A percentile compares a stretch with the other conserved stretches of the same genome.
phyloP scores from a whole-genome alignment of 306 rosid genomes.

The Fragaria ananassa region DNA sequence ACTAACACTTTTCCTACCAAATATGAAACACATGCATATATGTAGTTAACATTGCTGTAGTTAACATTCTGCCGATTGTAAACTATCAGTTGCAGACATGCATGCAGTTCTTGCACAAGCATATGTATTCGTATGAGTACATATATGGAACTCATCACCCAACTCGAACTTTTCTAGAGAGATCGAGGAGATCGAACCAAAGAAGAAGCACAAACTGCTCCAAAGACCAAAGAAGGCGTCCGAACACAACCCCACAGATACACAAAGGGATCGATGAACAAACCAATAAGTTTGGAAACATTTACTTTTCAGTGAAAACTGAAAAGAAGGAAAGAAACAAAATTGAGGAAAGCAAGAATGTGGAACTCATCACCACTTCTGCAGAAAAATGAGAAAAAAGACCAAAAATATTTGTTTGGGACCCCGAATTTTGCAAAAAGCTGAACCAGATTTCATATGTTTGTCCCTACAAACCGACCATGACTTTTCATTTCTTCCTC shows the following conservation, averaged over 20 bases:
- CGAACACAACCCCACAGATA: background rate
- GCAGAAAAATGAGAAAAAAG: background rate
- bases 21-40: background rate
- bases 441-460: slow-evolving; percentile 7
- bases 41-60: background rate
- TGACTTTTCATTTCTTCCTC: background rate
- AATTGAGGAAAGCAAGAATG: background rate
- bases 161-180: background rate
- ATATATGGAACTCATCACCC: too few relatives aligned
- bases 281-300: background rate
- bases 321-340: background rate
- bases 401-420: background rate
- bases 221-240: background rate
- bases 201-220: background rate
- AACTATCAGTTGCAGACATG: background rate
- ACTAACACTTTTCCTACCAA: background rate
- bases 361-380: background rate
- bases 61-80: background rate
- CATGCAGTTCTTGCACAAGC: background rate
- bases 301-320: background rate
- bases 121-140: background rate
- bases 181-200: background rate
- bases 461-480: slow-evolving; percentile 20
- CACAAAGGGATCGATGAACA: background rate
- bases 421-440: slow-evolving; percentile 12